phyloP scores from a whole-genome alignment of 192 early-diverging fungal species.

The Geranomyces variabilis region DNA sequence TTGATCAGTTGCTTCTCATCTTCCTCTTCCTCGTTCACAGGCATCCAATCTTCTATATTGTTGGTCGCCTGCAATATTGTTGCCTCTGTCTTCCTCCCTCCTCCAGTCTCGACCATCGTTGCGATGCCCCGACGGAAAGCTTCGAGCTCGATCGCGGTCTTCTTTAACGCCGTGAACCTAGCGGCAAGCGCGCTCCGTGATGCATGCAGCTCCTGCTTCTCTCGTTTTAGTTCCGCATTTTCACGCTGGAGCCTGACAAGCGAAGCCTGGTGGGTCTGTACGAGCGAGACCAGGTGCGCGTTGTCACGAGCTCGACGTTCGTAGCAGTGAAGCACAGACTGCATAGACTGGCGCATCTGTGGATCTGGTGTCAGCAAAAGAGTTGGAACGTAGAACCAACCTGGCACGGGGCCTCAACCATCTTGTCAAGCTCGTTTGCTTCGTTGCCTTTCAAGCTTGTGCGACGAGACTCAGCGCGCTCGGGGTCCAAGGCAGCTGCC shows the following conservation, averaged over 20 bases:
- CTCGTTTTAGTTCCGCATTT: slow-evolving; percentile 12
- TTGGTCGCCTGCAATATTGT: no score
- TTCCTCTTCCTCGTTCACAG: no score
- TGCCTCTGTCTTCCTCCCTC: background rate
- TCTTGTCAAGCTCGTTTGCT: no score
- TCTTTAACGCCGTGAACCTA: slow-evolving; percentile 43
- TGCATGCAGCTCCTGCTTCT: slow-evolving; percentile 32
- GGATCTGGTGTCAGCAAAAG: background rate
- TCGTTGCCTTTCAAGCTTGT: no score
- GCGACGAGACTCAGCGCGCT: no score
- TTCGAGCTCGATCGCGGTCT: slow-evolving; percentile 44
- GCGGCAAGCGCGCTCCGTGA: slow-evolving; percentile 34
- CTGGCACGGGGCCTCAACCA: no score
- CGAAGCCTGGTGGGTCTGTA: background rate
- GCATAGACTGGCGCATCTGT: background rate
- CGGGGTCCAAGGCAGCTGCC: no score
- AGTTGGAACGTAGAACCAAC: no score
- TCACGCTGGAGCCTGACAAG: background rate
- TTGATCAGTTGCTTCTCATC: no score
- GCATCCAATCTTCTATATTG: no score
- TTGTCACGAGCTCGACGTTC: background rate
- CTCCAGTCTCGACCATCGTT: slow-evolving; percentile 2
- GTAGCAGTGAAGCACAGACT: background rate
- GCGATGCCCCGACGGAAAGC: slow-evolving; percentile 41
- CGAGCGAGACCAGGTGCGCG: background rate